Conservation (phyloP, 371 early-diverging fungal genomes). For the Lichtheimia corymbifera region DNA sequence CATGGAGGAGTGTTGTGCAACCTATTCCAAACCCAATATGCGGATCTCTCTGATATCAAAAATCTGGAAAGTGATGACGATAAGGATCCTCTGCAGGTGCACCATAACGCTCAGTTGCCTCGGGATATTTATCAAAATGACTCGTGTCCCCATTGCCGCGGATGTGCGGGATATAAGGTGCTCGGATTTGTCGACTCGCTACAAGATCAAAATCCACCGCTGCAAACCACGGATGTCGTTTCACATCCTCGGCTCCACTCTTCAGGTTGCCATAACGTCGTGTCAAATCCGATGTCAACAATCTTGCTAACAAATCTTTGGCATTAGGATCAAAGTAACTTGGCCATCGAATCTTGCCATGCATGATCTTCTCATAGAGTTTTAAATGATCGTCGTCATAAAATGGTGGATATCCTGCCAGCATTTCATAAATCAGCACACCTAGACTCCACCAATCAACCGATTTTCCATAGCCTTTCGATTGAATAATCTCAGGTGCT, state of each 20-base stretch:
- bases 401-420: conserved; percentile 91
- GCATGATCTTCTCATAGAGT: conserved; percentile 80
- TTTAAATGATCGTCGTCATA: conserved; percentile 90
- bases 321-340: conserved; percentile 82
- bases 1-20: too few species aligned
- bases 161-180: conserved; percentile 86
- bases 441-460: conserved; percentile 99
- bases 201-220: conserved; percentile 88
- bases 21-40: too few species aligned
- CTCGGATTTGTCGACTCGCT: conserved; percentile 64
- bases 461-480: conserved; percentile 93
- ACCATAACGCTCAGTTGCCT: conserved; percentile 63
- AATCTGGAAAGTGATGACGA: neutral
- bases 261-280: conserved; percentile 87
- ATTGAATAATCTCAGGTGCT: conserved; percentile 97
- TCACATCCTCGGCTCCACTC: conserved; percentile 86
- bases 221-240: conserved; percentile 92
- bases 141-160: conserved; percentile 84
- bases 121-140: conserved; percentile 90
- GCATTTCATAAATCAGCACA: conserved; percentile 94
- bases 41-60: neutral
- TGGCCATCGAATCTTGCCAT: conserved; percentile 71
- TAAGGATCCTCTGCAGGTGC: neutral
- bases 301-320: conserved; percentile 85
- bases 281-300: conserved; percentile 84